A percentile compares a stretch with the other conserved stretches of the same genome.
Conservation (phyloP, 1,139 yeast genomes). For the Lodderomyces beijingensis region DNA sequence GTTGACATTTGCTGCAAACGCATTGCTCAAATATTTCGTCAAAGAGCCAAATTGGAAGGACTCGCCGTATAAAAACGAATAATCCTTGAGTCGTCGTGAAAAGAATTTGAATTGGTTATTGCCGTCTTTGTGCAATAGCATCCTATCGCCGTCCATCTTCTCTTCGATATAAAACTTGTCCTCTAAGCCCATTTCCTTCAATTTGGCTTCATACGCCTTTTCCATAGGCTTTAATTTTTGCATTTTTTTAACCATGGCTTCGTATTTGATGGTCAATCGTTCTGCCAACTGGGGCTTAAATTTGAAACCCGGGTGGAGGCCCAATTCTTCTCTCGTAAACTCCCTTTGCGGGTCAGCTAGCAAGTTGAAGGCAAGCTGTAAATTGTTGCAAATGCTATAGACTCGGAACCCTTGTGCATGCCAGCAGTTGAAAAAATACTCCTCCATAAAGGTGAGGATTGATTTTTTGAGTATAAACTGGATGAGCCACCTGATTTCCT, state of each 20-base stretch:
- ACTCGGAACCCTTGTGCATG: slow-evolving; percentile 76
- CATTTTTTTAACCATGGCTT: slow-evolving; percentile 43
- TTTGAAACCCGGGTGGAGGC: slow-evolving; percentile 47
- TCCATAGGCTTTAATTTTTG: slow-evolving; percentile 21
- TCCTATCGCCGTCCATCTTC: slow-evolving; percentile 90
- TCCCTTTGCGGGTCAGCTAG: slow-evolving; percentile 47
- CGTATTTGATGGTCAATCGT: slow-evolving; percentile 47
- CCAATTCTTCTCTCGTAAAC: slow-evolving; percentile 40
- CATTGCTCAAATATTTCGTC: slow-evolving; percentile 48
- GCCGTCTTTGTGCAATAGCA: slow-evolving; percentile 59
- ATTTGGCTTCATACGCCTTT: slow-evolving; percentile 15
- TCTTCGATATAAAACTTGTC: slow-evolving; percentile 73
- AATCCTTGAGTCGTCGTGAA: slow-evolving; percentile 70
- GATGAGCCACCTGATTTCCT: slow-evolving; percentile 68
- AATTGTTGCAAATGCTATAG: slow-evolving; percentile 62
- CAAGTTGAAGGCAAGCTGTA: slow-evolving; percentile 58
- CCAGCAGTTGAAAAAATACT: slow-evolving; percentile 60
- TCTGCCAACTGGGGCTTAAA: slow-evolving; percentile 73
- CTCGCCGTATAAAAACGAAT: slow-evolving; percentile 71
- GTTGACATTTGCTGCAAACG: slow-evolving; percentile 38
- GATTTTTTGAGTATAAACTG: slow-evolving; percentile 61
- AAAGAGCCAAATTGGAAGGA: slow-evolving; percentile 55
- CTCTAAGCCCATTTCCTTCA: slow-evolving; percentile 13
- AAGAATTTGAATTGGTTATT: slow-evolving; percentile 52
- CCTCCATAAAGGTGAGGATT: slow-evolving; percentile 57